A percentile compares a stretch with the other conserved stretches of the same genome.
phyloP scores from a whole-genome alignment of 176 grass and related monocot species.

The Lolium perenne region DNA sequence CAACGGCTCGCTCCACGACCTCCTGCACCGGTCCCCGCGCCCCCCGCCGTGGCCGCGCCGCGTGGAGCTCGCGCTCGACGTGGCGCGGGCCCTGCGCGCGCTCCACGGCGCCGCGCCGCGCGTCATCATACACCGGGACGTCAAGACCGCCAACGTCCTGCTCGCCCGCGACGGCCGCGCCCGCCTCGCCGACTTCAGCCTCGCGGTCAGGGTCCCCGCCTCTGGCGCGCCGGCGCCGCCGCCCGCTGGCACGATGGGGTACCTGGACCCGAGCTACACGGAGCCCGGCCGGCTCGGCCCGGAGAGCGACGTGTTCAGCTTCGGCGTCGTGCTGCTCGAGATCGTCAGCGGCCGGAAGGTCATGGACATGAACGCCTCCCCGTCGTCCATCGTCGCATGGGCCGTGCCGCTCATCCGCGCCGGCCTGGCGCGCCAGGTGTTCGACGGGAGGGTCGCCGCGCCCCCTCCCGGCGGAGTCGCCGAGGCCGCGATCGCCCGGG shows the following conservation, averaged over 20 bases:
- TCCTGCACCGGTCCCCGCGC: slow-evolving; percentile 54
- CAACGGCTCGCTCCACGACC: slow-evolving; percentile 86
- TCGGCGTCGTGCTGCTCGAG: slow-evolving; percentile 89
- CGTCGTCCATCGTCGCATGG: slow-evolving; percentile 83
- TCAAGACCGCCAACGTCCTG: slow-evolving; percentile 90
- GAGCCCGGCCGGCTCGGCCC: slow-evolving; percentile 71
- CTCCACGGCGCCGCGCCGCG: slow-evolving; percentile 64
- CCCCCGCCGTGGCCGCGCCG: slow-evolving; percentile 81
- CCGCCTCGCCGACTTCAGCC: slow-evolving; percentile 82
- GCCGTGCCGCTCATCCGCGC: slow-evolving; percentile 54
- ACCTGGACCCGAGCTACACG: slow-evolving; percentile 94
- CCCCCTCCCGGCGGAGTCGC: slow-evolving; percentile 15
- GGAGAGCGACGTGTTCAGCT: slow-evolving; percentile 94
- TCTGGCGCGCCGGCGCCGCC: slow-evolving; percentile 3
- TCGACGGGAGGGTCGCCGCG: slow-evolving; percentile 57
- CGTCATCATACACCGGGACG: slow-evolving; percentile 77
- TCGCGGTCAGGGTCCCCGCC: slow-evolving; percentile 56
- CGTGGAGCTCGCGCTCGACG: slow-evolving; percentile 61
- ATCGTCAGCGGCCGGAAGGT: slow-evolving; percentile 93
- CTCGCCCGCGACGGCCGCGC: slow-evolving; percentile 67
- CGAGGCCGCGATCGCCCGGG: slow-evolving; percentile 34
- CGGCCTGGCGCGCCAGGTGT: slow-evolving; percentile 39
- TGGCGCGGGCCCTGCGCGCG: slow-evolving; percentile 65
- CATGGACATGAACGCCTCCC: slow-evolving; percentile 69
- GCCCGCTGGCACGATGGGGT: slow-evolving; percentile 93